phyloP scores from a whole-genome alignment of 352 stramenopile species.

The Pythium insidiosum region DNA sequence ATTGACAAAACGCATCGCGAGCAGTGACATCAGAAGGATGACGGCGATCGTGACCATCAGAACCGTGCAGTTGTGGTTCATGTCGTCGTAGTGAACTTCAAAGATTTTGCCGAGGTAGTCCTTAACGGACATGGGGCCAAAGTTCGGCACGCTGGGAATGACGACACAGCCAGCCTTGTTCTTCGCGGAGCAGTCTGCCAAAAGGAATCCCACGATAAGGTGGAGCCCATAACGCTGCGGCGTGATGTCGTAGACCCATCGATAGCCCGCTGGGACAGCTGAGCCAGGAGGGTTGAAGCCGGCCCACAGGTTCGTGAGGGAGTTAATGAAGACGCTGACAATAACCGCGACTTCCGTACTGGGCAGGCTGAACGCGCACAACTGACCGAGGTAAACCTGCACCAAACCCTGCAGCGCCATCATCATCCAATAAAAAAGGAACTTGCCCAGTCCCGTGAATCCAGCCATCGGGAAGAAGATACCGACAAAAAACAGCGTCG shows the following conservation, averaged over 20 bases:
- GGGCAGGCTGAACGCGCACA: conserved; percentile 11
- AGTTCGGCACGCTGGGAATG: conserved; percentile 9
- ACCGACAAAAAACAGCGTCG: conserved; percentile 10
- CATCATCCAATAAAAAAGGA: conserved; percentile 11
- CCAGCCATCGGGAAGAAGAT: conserved; percentile 28
- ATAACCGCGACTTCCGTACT: conserved; percentile 16
- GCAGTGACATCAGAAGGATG: conserved; percentile 4
- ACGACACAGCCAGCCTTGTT: conserved; percentile 2
- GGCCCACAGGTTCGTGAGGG: conserved; percentile 31
- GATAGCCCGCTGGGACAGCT: conserved; percentile 14
- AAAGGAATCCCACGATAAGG: conserved; percentile 10
- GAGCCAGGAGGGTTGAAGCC: conserved; percentile 25
- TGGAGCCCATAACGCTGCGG: conserved; percentile 16
- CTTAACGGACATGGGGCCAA: conserved; percentile 1
- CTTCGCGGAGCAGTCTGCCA: conserved; percentile 8
- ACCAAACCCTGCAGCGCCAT: conserved; percentile 6
- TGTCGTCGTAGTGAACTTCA: conserved; percentile 40
- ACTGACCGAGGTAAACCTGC: conserved; percentile 14
- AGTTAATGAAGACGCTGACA: conserved; percentile 14
- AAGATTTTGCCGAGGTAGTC: conserved; percentile 25
- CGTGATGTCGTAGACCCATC: conserved; percentile 18
- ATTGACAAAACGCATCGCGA: conserved; percentile 14
- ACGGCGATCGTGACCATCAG: conserved; percentile 17
- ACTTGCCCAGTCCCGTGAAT: conserved; percentile 11
- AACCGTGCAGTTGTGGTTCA: conserved; percentile 31